Percentiles rank a stretch among this genome's conserved stretches.
These are phyloP conservation scores for Collybia sp. DNA, from an alignment of 768 basidiomycete genomes.

Conservation along the genomic window DNA sequence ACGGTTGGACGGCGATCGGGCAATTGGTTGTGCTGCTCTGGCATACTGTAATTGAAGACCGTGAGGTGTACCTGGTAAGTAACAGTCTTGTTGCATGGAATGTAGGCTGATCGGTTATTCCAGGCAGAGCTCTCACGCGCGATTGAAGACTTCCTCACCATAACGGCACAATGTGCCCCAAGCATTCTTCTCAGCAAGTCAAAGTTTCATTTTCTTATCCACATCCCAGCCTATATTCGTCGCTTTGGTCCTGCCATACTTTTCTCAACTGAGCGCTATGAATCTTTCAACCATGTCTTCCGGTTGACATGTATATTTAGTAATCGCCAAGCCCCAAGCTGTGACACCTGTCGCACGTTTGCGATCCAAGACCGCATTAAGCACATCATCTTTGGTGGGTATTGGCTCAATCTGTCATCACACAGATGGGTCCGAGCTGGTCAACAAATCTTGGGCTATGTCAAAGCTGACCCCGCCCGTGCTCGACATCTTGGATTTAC, in stretches of 20 bases:
- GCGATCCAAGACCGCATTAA: neutral
- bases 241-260: constrained; percentile 21
- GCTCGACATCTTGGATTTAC: neutral
- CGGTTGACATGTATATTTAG: constrained; percentile 8
- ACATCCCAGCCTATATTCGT: constrained; percentile 17
- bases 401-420: neutral
- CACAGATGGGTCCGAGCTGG: neutral
- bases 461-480: neutral
- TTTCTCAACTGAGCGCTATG: constrained; percentile 20
- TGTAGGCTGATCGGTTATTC: neutral
- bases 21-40: constrained; percentile 13
- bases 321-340: constrained; percentile 1
- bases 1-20: constrained; percentile 15
- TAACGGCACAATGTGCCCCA: constrained; percentile 11
- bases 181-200: constrained; percentile 16
- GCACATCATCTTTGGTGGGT: neutral
- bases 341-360: neutral
- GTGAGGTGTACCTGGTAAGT: constrained; percentile 13
- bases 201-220: constrained; percentile 24
- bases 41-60: constrained; percentile 16
- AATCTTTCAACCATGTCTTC: constrained; percentile 17
- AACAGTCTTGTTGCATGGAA: neutral
- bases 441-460: neutral
- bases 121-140: neutral
- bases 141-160: neutral